Conservation (phyloP, 257 asterid genomes). For the Plantago ovata region DNA sequence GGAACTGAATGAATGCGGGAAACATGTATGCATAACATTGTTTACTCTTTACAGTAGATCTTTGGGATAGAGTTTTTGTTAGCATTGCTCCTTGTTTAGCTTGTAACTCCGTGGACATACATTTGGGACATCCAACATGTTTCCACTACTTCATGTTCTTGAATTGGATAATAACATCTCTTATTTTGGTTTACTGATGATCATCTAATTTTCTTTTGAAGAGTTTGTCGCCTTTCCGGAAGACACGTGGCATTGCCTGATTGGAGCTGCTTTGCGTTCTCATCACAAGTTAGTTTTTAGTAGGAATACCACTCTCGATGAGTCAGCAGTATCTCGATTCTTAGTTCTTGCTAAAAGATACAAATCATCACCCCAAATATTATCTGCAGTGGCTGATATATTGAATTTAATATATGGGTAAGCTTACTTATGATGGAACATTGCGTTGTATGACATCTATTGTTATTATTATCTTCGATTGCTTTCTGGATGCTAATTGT, state of each 20-base stretch:
- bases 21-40: too few species aligned
- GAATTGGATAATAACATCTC: conserved; percentile 12
- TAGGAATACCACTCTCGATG: conserved; percentile 35
- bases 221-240: conserved; percentile 39
- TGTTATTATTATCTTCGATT: background rate
- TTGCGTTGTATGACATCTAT: background rate
- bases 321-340: conserved; percentile 39
- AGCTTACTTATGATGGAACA: conserved; percentile 14
- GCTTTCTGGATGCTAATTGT: too few species aligned
- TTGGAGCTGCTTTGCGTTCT: conserved; percentile 70
- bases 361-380: conserved; percentile 57
- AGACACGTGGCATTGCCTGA: conserved; percentile 57
- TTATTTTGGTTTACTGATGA: conserved; percentile 9
- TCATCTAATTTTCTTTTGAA: conserved; percentile 19
- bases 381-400: conserved; percentile 74
- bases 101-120: background rate
- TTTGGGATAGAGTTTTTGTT: conserved; percentile 3
- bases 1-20: too few species aligned
- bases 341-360: conserved; percentile 68
- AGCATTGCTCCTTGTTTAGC: conserved; percentile 1
- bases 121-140: too few species aligned
- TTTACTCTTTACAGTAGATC: background rate
- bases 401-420: conserved; percentile 66
- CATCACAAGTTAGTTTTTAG: conserved; percentile 40
- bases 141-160: background rate